Evolutionary conservation across 2,329 filamentous ascomycete genomes (phyloP).

Genomic region (Nemania sp.): DNA sequence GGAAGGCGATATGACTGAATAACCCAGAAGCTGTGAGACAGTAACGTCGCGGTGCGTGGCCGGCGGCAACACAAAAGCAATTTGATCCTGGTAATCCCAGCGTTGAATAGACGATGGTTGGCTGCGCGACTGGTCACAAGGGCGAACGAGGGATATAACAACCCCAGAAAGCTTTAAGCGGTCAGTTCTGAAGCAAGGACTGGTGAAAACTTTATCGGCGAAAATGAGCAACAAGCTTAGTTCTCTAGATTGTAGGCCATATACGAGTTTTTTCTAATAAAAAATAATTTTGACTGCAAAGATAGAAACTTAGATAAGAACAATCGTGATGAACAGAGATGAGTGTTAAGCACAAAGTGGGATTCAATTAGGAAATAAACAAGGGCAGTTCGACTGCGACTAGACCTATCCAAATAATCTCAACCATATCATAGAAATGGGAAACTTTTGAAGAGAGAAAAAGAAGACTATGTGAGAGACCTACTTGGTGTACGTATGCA

Average conservation of each 20-base stretch:
- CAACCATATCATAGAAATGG: background rate
- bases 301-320: background rate
- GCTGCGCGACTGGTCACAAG: conserved; percentile 15
- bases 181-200: conserved; percentile 19
- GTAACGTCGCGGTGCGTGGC: conserved; percentile 12
- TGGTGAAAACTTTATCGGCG: conserved; percentile 11
- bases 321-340: background rate
- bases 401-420: background rate
- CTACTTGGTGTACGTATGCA: conserved; percentile 16
- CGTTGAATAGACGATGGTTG: conserved; percentile 16
- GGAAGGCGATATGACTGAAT: conserved; percentile 22
- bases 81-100: conserved; percentile 26
- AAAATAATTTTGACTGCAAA: background rate
- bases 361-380: background rate
- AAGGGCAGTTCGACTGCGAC: background rate
- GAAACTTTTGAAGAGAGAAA: conserved; percentile 1
- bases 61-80: conserved; percentile 29
- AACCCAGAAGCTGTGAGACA: conserved; percentile 12
- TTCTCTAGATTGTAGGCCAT: conserved; percentile 1
- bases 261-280: conserved; percentile 1
- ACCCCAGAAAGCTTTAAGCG: conserved; percentile 13
- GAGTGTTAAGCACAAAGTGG: background rate
- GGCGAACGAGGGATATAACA: conserved; percentile 16
- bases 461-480: conserved; percentile 17
- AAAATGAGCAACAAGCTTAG: background rate